Evolutionary conservation across 225 moss, liverwort and hornwort species (phyloP).

Genomic region (Pleurozium schreberi): DNA sequence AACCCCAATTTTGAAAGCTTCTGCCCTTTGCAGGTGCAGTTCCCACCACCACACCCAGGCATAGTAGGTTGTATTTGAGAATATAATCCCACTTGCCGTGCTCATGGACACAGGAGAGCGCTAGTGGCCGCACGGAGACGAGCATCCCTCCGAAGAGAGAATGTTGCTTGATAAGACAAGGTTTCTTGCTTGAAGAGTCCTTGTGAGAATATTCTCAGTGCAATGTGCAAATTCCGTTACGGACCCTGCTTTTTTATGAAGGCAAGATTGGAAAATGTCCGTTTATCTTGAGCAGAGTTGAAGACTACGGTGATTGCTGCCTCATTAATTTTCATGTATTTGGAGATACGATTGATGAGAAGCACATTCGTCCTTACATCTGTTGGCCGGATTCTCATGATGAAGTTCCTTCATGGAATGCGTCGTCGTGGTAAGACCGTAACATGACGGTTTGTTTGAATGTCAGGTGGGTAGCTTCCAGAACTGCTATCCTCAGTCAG

Average conservation of each 20-base stretch:
- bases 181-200: not conserved
- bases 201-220: not conserved
- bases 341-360: not conserved
- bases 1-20: not conserved
- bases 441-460: too few relatives aligned
- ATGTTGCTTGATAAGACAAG: not conserved
- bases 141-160: not conserved
- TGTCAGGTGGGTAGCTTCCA: not conserved
- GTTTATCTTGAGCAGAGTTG: not conserved
- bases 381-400: not conserved
- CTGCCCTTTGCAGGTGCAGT: not conserved
- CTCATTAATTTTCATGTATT: not conserved
- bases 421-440: not conserved
- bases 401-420: not conserved
- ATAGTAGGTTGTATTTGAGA: not conserved
- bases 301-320: not conserved
- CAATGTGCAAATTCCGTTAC: not conserved
- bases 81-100: not conserved
- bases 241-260: not conserved
- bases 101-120: not conserved
- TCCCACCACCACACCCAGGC: not conserved
- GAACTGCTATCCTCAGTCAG: not conserved
- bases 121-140: not conserved
- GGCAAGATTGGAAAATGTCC: not conserved
- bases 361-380: not conserved